Percentiles rank a stretch among this genome's conserved stretches.
Evolutionary conservation across 2,329 filamentous ascomycete genomes (phyloP).

Genomic region (Calycina herbarum): DNA sequence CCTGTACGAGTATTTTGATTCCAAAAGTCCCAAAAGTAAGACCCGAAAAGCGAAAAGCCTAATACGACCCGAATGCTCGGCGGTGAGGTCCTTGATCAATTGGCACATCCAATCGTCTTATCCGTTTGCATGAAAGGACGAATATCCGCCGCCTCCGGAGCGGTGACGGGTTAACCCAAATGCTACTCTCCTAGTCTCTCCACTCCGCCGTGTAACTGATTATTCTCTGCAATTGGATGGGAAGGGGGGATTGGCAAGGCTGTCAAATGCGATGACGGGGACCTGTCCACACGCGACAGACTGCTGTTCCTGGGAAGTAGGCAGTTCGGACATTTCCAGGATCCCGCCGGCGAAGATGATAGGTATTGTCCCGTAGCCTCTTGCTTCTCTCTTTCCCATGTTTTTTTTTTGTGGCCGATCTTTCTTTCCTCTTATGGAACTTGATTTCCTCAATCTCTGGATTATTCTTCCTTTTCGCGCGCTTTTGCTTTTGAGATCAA

Average conservation of each 20-base stretch:
- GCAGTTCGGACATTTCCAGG: background rate
- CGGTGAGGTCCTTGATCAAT: background rate
- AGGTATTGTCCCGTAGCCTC: background rate
- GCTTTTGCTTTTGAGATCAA: background rate
- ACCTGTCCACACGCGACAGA: background rate
- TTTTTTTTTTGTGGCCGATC: background rate
- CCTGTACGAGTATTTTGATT: background rate
- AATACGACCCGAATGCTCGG: background rate
- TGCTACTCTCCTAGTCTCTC: background rate
- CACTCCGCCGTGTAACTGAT: background rate
- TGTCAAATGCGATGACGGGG: background rate
- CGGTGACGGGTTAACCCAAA: background rate
- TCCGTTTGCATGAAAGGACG: background rate
- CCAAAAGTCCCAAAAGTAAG: background rate
- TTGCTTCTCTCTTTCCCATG: background rate
- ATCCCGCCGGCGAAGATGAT: background rate
- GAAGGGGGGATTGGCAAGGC: background rate
- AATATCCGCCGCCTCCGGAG: background rate
- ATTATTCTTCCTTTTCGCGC: background rate
- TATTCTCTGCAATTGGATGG: background rate
- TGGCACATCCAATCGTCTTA: background rate
- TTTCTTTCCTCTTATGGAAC: background rate
- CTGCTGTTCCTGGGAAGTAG: background rate
- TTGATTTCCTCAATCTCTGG: background rate
- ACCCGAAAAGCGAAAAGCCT: background rate